phyloP scores from a whole-genome alignment of 176 grass and related monocot species.

The Raddia distichophylla region DNA sequence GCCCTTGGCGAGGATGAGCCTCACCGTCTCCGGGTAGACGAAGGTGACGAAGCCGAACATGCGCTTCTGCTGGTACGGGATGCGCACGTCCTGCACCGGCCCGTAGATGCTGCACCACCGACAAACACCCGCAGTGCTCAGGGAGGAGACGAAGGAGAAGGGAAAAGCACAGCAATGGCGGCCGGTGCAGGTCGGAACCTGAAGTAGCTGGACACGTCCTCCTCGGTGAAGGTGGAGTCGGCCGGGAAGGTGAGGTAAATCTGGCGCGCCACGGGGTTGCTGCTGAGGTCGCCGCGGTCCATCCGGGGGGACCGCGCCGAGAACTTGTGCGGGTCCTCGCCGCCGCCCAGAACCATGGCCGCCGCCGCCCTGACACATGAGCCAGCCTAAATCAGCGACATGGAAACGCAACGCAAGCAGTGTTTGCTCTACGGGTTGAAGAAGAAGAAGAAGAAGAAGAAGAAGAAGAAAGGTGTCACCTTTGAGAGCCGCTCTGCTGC shows the following conservation, averaged over 20 bases:
- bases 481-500: constrained; percentile 63
- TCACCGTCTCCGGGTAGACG: constrained; percentile 70
- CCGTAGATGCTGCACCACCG: constrained; percentile 63
- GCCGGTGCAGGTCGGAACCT: constrained; percentile 42
- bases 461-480: constrained; percentile 36
- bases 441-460: neutral
- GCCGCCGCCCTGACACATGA: constrained; percentile 38
- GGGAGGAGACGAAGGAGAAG: neutral
- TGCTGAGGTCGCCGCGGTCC: constrained; percentile 56
- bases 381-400: constrained; percentile 34
- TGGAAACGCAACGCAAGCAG: neutral
- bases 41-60: constrained; percentile 99
- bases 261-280: constrained; percentile 62
- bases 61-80: constrained; percentile 91
- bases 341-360: constrained; percentile 42
- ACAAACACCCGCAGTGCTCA: neutral
- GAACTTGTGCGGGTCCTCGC: constrained; percentile 64
- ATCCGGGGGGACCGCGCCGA: constrained; percentile 54
- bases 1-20: constrained; percentile 65
- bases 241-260: constrained; percentile 92
- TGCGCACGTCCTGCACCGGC: constrained; percentile 90
- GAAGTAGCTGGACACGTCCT: constrained; percentile 89
- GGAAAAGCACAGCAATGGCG: constrained; percentile 6
- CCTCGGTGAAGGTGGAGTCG: constrained; percentile 82
- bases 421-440: neutral